Percentiles rank a stretch among this genome's conserved stretches.
Conservation (phyloP, 306 rosid genomes). For the Boehmeria nivea region DNA sequence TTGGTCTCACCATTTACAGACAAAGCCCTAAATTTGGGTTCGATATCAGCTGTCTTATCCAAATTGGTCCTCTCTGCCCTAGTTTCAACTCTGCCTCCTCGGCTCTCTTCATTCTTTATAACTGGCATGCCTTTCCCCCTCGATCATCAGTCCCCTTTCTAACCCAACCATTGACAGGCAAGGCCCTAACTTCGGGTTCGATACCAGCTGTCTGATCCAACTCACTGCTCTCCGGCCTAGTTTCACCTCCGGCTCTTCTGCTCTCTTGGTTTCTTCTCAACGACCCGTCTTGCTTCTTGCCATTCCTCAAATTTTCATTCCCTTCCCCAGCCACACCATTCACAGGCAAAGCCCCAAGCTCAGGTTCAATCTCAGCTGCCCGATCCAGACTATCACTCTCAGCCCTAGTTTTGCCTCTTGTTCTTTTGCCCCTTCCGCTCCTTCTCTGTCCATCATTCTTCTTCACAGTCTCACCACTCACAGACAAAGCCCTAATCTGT, state of each 20-base stretch:
- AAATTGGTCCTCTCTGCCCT: background rate
- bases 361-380: background rate
- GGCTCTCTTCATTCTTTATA: conserved; percentile 10
- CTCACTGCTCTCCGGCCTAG: background rate
- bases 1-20: background rate
- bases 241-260: background rate
- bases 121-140: background rate
- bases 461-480: background rate
- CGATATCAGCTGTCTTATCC: background rate
- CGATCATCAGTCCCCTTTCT: background rate
- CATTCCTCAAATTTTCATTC: too few relatives aligned
- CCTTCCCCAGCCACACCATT: background rate
- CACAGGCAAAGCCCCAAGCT: background rate
- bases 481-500: background rate
- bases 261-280: too few relatives aligned
- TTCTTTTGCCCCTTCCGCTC: conserved; percentile 11
- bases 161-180: background rate
- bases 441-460: background rate
- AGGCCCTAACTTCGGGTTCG: background rate
- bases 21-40: conserved; percentile 5
- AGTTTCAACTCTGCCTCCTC: background rate
- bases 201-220: background rate
- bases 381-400: background rate
- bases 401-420: conserved; percentile 1
- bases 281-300: too few relatives aligned